These are phyloP conservation scores for Vararia minispora DNA, from an alignment of 768 basidiomycete genomes.

Conservation along the genomic window DNA sequence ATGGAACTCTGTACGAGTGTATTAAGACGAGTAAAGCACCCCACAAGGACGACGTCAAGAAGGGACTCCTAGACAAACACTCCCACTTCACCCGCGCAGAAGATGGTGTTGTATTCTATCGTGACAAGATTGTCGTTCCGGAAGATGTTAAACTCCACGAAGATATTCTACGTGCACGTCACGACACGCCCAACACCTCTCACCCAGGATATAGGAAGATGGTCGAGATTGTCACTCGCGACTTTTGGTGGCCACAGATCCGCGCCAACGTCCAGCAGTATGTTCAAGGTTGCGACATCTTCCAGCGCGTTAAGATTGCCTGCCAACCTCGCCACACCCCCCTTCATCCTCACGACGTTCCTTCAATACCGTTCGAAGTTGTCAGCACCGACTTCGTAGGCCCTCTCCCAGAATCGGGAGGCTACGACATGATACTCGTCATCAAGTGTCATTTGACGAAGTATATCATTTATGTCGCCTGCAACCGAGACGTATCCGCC, in stretches of 20 bases:
- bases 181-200: background rate
- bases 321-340: too few relatives aligned
- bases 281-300: slow-evolving; percentile 18
- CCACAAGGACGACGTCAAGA: too few relatives aligned
- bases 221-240: background rate
- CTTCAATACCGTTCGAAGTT: slow-evolving; percentile 13
- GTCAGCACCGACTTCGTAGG: slow-evolving; percentile 18
- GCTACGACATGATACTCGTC: slow-evolving; percentile 14
- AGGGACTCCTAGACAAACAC: too few relatives aligned
- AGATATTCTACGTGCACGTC: background rate
- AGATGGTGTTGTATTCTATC: background rate
- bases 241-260: slow-evolving; percentile 19
- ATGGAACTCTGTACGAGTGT: too few relatives aligned
- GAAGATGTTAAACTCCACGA: background rate
- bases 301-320: slow-evolving; percentile 9
- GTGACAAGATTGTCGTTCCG: background rate
- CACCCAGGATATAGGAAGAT: slow-evolving; percentile 1
- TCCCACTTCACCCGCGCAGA: too few relatives aligned
- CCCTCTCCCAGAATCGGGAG: slow-evolving; percentile 12
- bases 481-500: slow-evolving; percentile 10
- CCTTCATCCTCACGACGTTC: slow-evolving; percentile 3
- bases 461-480: slow-evolving; percentile 18
- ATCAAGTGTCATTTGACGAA: slow-evolving; percentile 19
- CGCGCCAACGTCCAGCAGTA: slow-evolving; percentile 17
- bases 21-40: too few relatives aligned